Percentiles rank a stretch among this genome's conserved stretches.
Conservation (phyloP, 1,139 yeast genomes). For the Candida sp. region DNA sequence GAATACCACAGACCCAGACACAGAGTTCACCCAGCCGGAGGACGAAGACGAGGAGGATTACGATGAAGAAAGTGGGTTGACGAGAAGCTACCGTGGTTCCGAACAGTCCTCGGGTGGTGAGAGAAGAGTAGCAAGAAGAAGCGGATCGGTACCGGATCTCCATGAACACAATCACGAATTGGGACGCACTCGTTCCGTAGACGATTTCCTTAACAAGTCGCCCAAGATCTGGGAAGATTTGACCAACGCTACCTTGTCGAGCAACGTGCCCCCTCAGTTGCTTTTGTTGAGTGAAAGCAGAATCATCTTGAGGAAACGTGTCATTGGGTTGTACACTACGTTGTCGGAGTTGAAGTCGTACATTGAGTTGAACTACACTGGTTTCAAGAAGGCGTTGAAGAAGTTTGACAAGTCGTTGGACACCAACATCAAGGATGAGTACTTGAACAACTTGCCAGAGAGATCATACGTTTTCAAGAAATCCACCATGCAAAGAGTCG, state of each 20-base stretch:
- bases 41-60: constrained; percentile 31
- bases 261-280: constrained; percentile 43
- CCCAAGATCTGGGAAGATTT: constrained; percentile 39
- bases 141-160: constrained; percentile 14
- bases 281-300: constrained; percentile 45
- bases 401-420: constrained; percentile 70
- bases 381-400: constrained; percentile 69
- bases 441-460: constrained; percentile 34
- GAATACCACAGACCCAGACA: constrained; percentile 34
- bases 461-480: constrained; percentile 39
- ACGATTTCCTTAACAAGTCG: constrained; percentile 39
- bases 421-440: constrained; percentile 42
- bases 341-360: constrained; percentile 68
- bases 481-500: constrained; percentile 48
- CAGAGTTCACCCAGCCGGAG: constrained; percentile 31
- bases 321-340: constrained; percentile 60
- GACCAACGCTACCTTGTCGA: constrained; percentile 19
- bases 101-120: not conserved
- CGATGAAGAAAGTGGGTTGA: constrained; percentile 12
- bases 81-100: constrained; percentile 8
- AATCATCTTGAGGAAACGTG: constrained; percentile 58
- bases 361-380: constrained; percentile 69
- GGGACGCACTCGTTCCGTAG: constrained; percentile 36
- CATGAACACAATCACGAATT: constrained; percentile 14
- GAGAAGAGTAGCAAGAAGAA: constrained; percentile 1